phyloP scores from a whole-genome alignment of 2,329 filamentous ascomycete species.

The Cytospora piceae region DNA sequence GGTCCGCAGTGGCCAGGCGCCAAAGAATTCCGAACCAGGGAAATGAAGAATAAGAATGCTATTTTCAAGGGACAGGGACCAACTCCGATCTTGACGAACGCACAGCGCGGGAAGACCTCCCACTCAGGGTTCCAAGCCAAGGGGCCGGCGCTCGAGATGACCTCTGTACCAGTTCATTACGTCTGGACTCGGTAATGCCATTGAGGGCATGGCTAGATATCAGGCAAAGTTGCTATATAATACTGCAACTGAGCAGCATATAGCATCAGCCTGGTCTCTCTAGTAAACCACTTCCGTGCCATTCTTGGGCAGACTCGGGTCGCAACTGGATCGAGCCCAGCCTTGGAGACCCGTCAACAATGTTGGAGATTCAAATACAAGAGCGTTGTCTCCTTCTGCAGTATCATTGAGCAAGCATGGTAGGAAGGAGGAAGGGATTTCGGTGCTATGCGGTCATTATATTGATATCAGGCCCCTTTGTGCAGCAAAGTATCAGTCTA shows the following conservation, averaged over 20 bases:
- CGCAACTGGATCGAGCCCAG: background rate
- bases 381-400: background rate
- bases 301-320: background rate
- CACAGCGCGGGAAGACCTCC: background rate
- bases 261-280: background rate
- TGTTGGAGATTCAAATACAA: background rate
- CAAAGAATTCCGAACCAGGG: background rate
- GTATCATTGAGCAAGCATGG: background rate
- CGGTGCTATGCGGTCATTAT: background rate
- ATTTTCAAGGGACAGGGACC: background rate
- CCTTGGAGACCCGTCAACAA: background rate
- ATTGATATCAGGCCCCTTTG: background rate
- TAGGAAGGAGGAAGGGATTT: background rate
- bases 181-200: background rate
- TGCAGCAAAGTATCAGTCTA: background rate
- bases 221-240: background rate
- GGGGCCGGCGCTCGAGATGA: background rate
- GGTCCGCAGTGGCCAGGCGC: constrained; percentile 1
- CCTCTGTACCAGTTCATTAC: background rate
- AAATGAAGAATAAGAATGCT: constrained; percentile 1
- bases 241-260: background rate
- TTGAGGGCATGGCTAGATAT: background rate
- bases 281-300: background rate
- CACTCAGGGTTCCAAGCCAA: background rate
- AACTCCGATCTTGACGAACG: background rate